Percentiles rank a stretch among this genome's conserved stretches.
These are phyloP conservation scores for Teunomyces funiuensis DNA, from an alignment of 805 yeast species.

Conservation along the genomic window DNA sequence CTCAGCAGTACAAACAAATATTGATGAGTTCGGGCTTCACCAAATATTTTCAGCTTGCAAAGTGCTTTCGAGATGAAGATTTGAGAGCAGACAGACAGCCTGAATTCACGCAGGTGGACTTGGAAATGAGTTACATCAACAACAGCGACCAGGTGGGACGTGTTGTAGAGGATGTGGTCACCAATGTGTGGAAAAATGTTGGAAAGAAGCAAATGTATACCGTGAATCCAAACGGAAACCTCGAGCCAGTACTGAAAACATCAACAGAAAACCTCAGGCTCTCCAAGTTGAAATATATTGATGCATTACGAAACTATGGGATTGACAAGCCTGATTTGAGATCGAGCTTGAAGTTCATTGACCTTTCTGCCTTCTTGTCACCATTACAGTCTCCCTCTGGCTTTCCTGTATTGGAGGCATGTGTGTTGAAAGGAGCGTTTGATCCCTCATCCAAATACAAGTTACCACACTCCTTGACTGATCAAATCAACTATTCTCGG, in stretches of 20 bases:
- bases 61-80: conserved; percentile 95
- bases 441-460: conserved; percentile 21
- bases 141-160: conserved; percentile 62
- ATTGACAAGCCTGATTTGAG: conserved; percentile 94
- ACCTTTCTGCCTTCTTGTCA: conserved; percentile 44
- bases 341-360: conserved; percentile 50
- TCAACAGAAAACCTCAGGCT: conserved; percentile 11
- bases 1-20: conserved; percentile 95
- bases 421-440: conserved; percentile 57
- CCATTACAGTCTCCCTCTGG: conserved; percentile 27
- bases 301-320: conserved; percentile 75
- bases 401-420: conserved; percentile 74
- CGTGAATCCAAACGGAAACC: conserved; percentile 28
- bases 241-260: conserved; percentile 27
- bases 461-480: conserved; percentile 40
- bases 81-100: conserved; percentile 94
- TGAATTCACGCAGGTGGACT: conserved; percentile 94
- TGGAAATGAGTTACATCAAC: conserved; percentile 85
- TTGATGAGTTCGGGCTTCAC: conserved; percentile 92
- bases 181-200: conserved; percentile 53
- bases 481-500: conserved; percentile 45
- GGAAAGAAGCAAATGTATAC: conserved; percentile 39
- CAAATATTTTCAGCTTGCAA: conserved; percentile 85
- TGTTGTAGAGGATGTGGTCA: conserved; percentile 60
- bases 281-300: conserved; percentile 56